phyloP scores from a whole-genome alignment of 2,329 filamentous ascomycete genomes.

The Colletotrichum scovillei region DNA sequence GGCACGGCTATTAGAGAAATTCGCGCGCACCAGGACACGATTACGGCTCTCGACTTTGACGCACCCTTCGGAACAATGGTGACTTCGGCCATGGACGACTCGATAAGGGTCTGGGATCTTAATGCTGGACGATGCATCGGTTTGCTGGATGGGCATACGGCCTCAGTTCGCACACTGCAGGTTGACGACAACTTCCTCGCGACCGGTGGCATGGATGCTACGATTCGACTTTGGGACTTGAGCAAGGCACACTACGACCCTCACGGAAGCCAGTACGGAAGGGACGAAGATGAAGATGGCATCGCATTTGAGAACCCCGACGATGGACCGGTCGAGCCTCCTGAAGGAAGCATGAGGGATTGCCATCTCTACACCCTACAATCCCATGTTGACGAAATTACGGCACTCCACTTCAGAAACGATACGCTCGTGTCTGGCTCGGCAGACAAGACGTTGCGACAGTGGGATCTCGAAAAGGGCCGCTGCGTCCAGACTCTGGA shows the following conservation, averaged over 20 bases:
- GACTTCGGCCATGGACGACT: slow-evolving; percentile 91
- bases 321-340: slow-evolving; percentile 75
- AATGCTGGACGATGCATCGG: slow-evolving; percentile 94
- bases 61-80: slow-evolving; percentile 97
- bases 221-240: slow-evolving; percentile 94
- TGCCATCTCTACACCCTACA: slow-evolving; percentile 90
- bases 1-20: slow-evolving; percentile 90
- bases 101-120: slow-evolving; percentile 95
- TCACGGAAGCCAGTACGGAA: slow-evolving; percentile 69
- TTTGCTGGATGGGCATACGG: slow-evolving; percentile 90
- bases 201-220: slow-evolving; percentile 94
- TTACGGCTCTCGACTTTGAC: slow-evolving; percentile 95
- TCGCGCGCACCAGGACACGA: slow-evolving; percentile 86
- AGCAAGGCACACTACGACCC: slow-evolving; percentile 88
- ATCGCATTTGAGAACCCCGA: slow-evolving; percentile 80
- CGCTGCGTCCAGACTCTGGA: slow-evolving; percentile 97
- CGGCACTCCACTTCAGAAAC: slow-evolving; percentile 89
- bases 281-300: slow-evolving; percentile 70
- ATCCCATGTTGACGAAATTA: slow-evolving; percentile 94
- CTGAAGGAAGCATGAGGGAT: slow-evolving; percentile 85
- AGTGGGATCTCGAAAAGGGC: slow-evolving; percentile 98
- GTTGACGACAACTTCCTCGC: slow-evolving; percentile 96
- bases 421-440: slow-evolving; percentile 95
- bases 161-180: slow-evolving; percentile 91
- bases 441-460: slow-evolving; percentile 94